Base-by-base conservation (phyloP, 2,329 filamentous ascomycete species). In the Botrytis aclada region DNA sequence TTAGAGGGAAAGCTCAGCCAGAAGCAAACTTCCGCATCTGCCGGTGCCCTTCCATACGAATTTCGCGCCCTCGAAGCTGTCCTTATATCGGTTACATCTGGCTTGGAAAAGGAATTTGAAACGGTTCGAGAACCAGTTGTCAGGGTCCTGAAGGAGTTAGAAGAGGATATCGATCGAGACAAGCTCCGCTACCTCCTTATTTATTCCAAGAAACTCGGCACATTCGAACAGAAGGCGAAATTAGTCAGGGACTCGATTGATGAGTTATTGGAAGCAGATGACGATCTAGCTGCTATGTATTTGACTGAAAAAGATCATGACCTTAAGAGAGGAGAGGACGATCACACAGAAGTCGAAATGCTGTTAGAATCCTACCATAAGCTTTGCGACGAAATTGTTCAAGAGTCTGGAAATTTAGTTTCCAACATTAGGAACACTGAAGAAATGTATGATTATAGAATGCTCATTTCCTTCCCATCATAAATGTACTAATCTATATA, bases 281-380 rank as follows among this genome's bases (percentile, higher is more conserved):
- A 99, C 81, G 96, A 99, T 81, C 84, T 99, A 47, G 91, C 94
- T 25, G 89, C 92, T 76, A 98, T 99, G 96, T 99, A 99, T 80
- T 84, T 99, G 75, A 95, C 93, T 0, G 96, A 98, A 82, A 95
- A 97, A 81, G 87, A 89, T 4, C 88, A 90, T 70, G 93, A 95
- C 74, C 86, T 92, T 29, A 85, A 88, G 61, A 87, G 95, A 71
- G 89, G 90, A 70, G 91, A 94, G 74, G 90, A 97, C 77, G 94
- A 98, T 79, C 95, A 98, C 80, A 96, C 95, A 39, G 96, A 99
- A 83, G 93, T 99, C 9, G 96, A 99, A 84, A 94, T 99, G 90
- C 86, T 99, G 66, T 85, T 99, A 7, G 96, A 99, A 82, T 97
- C 94, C 4, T 99, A 99, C 82, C 94, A 98, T 82, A 98, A 98